Evolutionary conservation across 2,329 filamentous ascomycete genomes (phyloP).

Genomic region (Diaporthe sp.): DNA sequence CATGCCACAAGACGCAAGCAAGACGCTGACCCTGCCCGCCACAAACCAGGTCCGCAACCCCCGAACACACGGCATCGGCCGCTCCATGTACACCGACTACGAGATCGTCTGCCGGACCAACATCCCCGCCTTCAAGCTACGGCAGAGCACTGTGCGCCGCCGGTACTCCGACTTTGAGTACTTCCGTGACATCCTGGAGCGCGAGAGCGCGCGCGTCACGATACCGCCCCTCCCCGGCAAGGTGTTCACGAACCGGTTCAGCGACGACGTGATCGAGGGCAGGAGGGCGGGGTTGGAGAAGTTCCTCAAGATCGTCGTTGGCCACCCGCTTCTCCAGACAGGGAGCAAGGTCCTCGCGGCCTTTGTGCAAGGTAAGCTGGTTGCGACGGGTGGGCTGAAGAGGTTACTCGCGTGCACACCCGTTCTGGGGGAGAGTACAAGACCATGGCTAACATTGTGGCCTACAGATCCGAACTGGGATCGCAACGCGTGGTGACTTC

Average conservation of each 20-base stretch:
- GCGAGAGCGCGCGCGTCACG: constrained; percentile 92
- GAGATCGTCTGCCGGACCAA: constrained; percentile 98
- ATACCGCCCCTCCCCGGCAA: constrained; percentile 97
- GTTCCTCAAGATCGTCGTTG: constrained; percentile 97
- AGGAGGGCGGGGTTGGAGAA: constrained; percentile 91
- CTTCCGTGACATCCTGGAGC: constrained; percentile 97
- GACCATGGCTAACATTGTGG: background rate
- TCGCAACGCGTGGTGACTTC: constrained; percentile 84
- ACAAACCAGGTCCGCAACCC: constrained; percentile 85
- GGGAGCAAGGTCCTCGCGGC: constrained; percentile 96
- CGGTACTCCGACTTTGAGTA: constrained; percentile 99
- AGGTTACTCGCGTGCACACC: background rate
- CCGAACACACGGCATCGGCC: constrained; percentile 92
- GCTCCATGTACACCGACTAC: constrained; percentile 98
- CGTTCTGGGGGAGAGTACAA: no score
- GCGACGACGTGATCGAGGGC: constrained; percentile 98
- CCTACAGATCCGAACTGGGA: constrained; percentile 86
- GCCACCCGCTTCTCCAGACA: constrained; percentile 95
- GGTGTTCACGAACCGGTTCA: constrained; percentile 98
- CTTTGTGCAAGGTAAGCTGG: constrained; percentile 89
- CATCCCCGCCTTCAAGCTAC: constrained; percentile 98
- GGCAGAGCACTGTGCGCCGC: constrained; percentile 87
- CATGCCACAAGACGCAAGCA: background rate
- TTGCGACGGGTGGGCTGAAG: background rate
- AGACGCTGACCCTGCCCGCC: background rate